These are phyloP conservation scores for Tetraselmis chui DNA, from an alignment of 139 green algal genomes.

Conservation along the genomic window DNA sequence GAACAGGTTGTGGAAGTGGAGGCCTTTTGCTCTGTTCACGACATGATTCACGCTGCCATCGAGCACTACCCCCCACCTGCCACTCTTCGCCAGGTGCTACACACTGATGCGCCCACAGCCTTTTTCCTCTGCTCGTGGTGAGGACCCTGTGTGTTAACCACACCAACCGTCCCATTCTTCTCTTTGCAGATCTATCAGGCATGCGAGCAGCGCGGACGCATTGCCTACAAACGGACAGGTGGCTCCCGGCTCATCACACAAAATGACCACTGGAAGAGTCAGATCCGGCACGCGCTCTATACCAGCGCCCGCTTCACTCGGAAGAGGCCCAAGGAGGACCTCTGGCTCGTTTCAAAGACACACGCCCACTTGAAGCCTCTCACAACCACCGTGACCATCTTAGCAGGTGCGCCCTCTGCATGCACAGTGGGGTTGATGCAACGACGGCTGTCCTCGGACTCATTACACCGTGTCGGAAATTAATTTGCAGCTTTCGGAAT, in stretches of 20 bases:
- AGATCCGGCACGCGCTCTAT: conserved; percentile 57
- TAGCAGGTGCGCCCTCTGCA: background rate
- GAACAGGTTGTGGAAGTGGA: conserved; percentile 36
- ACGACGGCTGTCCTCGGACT: background rate
- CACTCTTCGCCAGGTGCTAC: conserved; percentile 32
- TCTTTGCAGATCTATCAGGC: conserved; percentile 40
- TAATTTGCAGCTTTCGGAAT: background rate
- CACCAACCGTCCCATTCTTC: background rate
- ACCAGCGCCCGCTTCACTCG: conserved; percentile 45
- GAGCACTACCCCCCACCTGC: conserved; percentile 24
- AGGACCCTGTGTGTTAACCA: too few relatives aligned
- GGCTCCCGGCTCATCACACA: conserved; percentile 53
- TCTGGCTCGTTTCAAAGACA: background rate
- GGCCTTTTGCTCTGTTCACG: conserved; percentile 42
- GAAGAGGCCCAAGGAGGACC: conserved; percentile 14
- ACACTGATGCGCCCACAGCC: background rate
- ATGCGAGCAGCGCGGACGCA: conserved; percentile 38
- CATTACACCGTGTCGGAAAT: background rate
- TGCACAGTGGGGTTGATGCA: background rate
- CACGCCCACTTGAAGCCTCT: background rate
- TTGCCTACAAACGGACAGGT: conserved; percentile 47
- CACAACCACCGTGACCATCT: background rate
- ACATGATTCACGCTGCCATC: conserved; percentile 55
- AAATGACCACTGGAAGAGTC: conserved; percentile 62
- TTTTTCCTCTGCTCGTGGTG: background rate